Percentiles rank a stretch among this genome's conserved stretches.
phyloP scores from a whole-genome alignment of 495 filamentous ascomycete genomes.

The Daldinia concentrica region DNA sequence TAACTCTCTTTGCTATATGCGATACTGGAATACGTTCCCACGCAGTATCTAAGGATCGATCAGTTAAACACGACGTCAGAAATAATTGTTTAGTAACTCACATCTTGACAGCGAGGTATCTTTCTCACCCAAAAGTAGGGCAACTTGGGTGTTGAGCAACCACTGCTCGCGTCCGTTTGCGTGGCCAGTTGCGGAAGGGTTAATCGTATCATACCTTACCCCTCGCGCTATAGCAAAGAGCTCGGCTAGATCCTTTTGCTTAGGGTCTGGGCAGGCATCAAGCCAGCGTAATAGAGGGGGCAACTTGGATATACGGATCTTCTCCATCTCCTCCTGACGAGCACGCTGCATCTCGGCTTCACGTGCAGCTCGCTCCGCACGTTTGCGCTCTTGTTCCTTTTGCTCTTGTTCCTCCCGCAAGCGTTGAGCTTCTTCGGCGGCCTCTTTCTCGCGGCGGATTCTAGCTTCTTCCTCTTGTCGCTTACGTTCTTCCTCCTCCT shows the following conservation, averaged over 20 bases:
- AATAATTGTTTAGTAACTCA: constrained; percentile 50
- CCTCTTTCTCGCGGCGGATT: constrained; percentile 56
- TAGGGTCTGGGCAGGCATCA: constrained; percentile 58
- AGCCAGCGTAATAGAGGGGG: constrained; percentile 65
- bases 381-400: constrained; percentile 51
- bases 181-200: constrained; percentile 55
- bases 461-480: constrained; percentile 56
- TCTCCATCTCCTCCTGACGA: constrained; percentile 57
- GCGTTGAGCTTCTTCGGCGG: constrained; percentile 56
- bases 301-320: constrained; percentile 59
- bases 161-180: constrained; percentile 69
- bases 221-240: constrained; percentile 61
- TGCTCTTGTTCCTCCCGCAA: constrained; percentile 55
- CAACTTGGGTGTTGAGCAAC: constrained; percentile 80
- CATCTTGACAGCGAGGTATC: constrained; percentile 78
- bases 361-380: constrained; percentile 62
- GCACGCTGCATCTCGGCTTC: constrained; percentile 62
- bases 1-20: constrained; percentile 54
- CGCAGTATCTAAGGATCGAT: constrained; percentile 62
- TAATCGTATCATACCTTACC: constrained; percentile 64
- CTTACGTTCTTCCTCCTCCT: constrained; percentile 51
- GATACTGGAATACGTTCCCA: constrained; percentile 70
- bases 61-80: constrained; percentile 4
- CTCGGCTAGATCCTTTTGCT: constrained; percentile 55
- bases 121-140: constrained; percentile 77